Evolutionary conservation across 2,329 filamentous ascomycete genomes (phyloP).

Genomic region (Sporothrix curviconia): DNA sequence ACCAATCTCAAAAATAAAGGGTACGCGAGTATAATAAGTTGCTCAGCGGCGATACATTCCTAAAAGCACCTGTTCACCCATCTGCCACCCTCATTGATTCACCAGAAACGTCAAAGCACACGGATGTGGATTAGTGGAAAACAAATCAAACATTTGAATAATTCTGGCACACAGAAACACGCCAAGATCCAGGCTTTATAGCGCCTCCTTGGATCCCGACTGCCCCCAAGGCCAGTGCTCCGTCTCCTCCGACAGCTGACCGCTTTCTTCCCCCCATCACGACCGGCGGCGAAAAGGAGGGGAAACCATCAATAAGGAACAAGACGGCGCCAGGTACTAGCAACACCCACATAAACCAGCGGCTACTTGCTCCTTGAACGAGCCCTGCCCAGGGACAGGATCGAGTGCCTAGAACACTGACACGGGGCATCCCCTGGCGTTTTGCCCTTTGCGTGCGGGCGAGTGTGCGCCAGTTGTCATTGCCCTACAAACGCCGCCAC

Average conservation of each 20-base stretch:
- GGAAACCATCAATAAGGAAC: neutral
- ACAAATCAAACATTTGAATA: no score
- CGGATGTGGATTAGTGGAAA: no score
- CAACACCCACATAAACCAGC: neutral
- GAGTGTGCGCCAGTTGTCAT: no score
- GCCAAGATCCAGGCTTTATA: neutral
- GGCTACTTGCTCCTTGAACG: no score
- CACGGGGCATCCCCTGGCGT: neutral
- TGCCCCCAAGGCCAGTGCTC: neutral
- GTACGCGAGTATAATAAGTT: no score
- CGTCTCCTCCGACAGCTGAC: conserved; percentile 4
- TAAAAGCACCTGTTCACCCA: no score
- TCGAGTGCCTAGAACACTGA: neutral
- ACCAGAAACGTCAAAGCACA: no score
- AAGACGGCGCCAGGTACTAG: neutral
- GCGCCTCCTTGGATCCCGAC: neutral
- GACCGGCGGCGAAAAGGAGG: neutral
- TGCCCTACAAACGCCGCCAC: neutral
- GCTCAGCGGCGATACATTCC: no score
- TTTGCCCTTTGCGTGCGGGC: neutral
- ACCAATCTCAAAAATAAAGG: no score
- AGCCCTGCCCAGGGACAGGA: no score
- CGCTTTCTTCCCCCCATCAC: conserved; percentile 1
- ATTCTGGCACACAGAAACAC: neutral
- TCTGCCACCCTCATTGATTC: no score